Conservation (phyloP, 2,329 filamentous ascomycete genomes). For the Ustulina deusta region DNA sequence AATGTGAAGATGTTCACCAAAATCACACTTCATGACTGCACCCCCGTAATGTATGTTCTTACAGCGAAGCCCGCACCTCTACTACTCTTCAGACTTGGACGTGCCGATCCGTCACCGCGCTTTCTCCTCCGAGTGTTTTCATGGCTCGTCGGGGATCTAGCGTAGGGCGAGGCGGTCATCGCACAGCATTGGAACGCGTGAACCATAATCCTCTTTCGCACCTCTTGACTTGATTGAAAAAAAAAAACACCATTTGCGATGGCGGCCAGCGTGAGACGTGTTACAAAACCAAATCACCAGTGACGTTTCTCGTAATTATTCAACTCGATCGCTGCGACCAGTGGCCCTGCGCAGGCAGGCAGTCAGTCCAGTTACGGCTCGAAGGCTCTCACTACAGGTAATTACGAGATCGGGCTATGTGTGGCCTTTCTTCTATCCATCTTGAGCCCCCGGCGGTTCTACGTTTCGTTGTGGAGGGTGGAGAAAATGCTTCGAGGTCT, state of each 20-base stretch:
- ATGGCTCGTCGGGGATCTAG: not conserved
- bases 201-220: not conserved
- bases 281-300: not conserved
- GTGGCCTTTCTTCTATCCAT: conserved; percentile 7
- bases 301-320: not conserved
- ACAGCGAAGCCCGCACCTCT: no score
- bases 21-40: no score
- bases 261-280: not conserved
- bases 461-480: conserved; percentile 16
- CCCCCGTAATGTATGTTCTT: no score
- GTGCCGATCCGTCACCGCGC: not conserved
- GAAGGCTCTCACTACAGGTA: not conserved
- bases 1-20: no score
- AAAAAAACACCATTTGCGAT: conserved; percentile 4
- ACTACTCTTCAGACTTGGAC: no score
- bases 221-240: not conserved
- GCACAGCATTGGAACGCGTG: not conserved
- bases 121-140: not conserved
- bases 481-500: conserved; percentile 10
- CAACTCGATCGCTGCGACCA: not conserved
- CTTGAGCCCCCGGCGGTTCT: not conserved
- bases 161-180: not conserved
- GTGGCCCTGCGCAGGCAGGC: not conserved
- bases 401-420: not conserved
- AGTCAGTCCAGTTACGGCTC: no score